phyloP scores from a whole-genome alignment of 345 rosid genomes.

The Gossypioides kirkii region DNA sequence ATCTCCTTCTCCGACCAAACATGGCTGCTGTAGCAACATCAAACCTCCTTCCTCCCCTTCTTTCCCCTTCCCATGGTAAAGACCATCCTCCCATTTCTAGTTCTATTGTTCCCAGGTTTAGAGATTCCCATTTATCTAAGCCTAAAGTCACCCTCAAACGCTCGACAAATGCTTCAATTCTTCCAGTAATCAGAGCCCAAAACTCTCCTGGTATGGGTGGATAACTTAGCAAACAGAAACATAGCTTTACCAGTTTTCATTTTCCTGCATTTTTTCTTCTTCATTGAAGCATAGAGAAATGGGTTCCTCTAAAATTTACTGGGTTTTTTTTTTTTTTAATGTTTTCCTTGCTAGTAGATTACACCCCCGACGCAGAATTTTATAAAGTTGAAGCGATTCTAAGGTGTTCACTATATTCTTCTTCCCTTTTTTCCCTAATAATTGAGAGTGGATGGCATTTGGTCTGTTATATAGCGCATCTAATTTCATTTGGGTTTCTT shows the following conservation, averaged over 20 bases:
- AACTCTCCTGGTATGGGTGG: slow-evolving; percentile 40
- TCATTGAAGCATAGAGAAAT: not conserved
- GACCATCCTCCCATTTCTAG: slow-evolving; percentile 26
- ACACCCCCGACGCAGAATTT: slow-evolving; percentile 61
- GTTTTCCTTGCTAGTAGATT: slow-evolving; percentile 29
- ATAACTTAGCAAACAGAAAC: not conserved
- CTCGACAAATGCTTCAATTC: slow-evolving; percentile 25
- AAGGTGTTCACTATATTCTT: slow-evolving; percentile 35
- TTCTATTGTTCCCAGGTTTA: slow-evolving; percentile 28
- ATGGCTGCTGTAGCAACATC: slow-evolving; percentile 33
- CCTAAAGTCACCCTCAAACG: slow-evolving; percentile 22
- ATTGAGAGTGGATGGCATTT: not conserved
- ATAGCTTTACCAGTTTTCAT: not conserved
- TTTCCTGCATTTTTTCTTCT: not conserved
- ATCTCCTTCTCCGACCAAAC: slow-evolving; percentile 11
- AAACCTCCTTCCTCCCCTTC: slow-evolving; percentile 21
- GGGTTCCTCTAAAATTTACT: not conserved
- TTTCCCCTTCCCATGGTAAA: slow-evolving; percentile 22
- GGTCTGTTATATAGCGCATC: not conserved
- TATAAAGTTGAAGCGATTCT: slow-evolving; percentile 88
- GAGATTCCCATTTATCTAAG: slow-evolving; percentile 23
- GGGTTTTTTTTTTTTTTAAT: not conserved
- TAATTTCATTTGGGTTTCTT: not conserved
- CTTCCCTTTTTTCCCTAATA: not conserved
- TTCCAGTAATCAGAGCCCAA: slow-evolving; percentile 50